Evolutionary conservation across 306 rosid species (phyloP).

Genomic region (Sicyos edulis): DNA sequence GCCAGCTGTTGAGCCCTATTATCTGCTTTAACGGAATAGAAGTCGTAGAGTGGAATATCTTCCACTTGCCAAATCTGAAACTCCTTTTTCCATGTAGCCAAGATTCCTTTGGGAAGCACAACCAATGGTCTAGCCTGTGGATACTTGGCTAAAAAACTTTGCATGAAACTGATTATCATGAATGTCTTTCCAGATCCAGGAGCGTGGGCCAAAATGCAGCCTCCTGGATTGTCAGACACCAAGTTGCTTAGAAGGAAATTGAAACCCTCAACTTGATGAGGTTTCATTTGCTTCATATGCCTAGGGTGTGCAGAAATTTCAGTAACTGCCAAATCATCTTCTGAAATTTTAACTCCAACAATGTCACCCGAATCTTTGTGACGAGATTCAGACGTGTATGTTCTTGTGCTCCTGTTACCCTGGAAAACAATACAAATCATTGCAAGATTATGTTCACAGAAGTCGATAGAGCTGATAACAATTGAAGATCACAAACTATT

Average conservation of each 20-base stretch:
- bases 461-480: constrained; percentile 11
- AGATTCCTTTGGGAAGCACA: constrained; percentile 91
- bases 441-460: constrained; percentile 4
- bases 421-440: constrained; percentile 28
- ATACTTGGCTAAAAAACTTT: constrained; percentile 84
- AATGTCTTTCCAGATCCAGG: constrained; percentile 97
- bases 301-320: constrained; percentile 77
- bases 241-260: constrained; percentile 80
- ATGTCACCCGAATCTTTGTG: constrained; percentile 36
- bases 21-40: constrained; percentile 76
- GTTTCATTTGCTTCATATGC: constrained; percentile 79
- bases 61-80: constrained; percentile 89
- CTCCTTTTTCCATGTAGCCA: constrained; percentile 88
- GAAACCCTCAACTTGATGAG: constrained; percentile 90
- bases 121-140: constrained; percentile 82
- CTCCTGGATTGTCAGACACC: constrained; percentile 74
- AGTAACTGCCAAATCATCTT: constrained; percentile 38
- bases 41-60: constrained; percentile 67
- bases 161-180: constrained; percentile 96
- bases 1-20: constrained; percentile 55
- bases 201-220: constrained; percentile 94
- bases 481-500: neutral
- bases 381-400: constrained; percentile 59
- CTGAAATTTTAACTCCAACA: constrained; percentile 43
- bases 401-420: constrained; percentile 67